Evolutionary conservation across 2,329 filamentous ascomycete species (phyloP), one percentile per base, ranked within the genome.

Genomic region (Fusarium devonianum): DNA sequence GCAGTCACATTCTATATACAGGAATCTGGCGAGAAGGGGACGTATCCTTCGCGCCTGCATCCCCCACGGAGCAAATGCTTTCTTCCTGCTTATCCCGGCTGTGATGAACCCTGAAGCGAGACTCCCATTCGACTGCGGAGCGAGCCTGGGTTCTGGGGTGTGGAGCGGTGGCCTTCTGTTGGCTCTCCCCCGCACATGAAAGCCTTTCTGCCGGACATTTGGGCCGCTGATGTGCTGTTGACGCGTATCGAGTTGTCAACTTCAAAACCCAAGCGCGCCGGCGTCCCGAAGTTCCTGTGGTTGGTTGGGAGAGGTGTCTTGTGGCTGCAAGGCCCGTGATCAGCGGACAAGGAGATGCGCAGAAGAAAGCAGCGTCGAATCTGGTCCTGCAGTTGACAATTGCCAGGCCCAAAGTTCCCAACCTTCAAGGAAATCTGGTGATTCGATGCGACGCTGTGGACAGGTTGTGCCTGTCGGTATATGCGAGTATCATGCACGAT

Each of bases 1-100:
- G 48, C 32, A 39, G 58, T 44, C 56, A 59, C 62, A 53, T 64
- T 62, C 62, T 65, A 65, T 65, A 65, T 65, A 64, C 55, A 39
- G 52, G 26, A 56, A 10, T 36, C 29, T 38, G 46, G 28, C 39
- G 29, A 39, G 35, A 34, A 44, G 32, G 22, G 35, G 29, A 41
- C 46, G 32, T 41, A 52, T 58, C 49, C 40, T 37, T 21, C 33
- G 21, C 32, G 13, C 45, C 26, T 41, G 22, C 45, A 33, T 17
- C 38, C 36, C 38, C 25, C 43, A n/a, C n/a, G n/a, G 33, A 40
- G 26, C 17, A 40, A 21, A 45, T 43, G 28, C 43, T 40, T 47
- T 39, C 29, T 39, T 34, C 45, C 35, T 34, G 17, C 18, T n/a
- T 29, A n/a, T n/a, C 33, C 14, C 32, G 33, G 46, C 46, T 43